Evolutionary conservation across 2,329 filamentous ascomycete species (phyloP).

Genomic region (Verticillium isaacii): DNA sequence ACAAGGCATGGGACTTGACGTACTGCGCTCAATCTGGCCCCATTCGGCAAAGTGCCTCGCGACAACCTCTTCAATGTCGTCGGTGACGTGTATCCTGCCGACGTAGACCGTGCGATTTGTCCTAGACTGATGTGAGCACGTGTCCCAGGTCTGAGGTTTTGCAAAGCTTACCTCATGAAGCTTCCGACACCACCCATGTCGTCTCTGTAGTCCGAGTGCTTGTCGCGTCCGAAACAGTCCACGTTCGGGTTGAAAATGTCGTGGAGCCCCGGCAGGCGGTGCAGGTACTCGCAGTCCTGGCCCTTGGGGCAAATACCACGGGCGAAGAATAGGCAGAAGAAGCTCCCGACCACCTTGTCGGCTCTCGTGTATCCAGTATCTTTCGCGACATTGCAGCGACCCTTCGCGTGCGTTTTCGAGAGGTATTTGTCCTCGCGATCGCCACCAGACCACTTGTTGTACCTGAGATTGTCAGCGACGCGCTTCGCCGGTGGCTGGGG

Average conservation of each 20-base stretch:
- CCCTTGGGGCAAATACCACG: slow-evolving; percentile 70
- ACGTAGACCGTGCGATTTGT: slow-evolving; percentile 86
- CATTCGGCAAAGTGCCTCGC: slow-evolving; percentile 94
- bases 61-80: slow-evolving; percentile 96
- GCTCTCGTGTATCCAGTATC: slow-evolving; percentile 77
- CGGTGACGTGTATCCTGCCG: slow-evolving; percentile 88
- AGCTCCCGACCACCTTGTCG: slow-evolving; percentile 72
- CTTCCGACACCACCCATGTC: slow-evolving; percentile 97
- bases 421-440: slow-evolving; percentile 90
- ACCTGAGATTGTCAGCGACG: slow-evolving; percentile 32
- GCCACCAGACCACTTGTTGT: slow-evolving; percentile 96
- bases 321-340: slow-evolving; percentile 85
- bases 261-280: slow-evolving; percentile 78
- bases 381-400: slow-evolving; percentile 77
- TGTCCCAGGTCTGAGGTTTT: background rate
- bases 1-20: slow-evolving; percentile 12
- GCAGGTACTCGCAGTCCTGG: slow-evolving; percentile 89
- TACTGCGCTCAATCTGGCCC: slow-evolving; percentile 80
- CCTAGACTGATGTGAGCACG: background rate
- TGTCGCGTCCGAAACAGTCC: slow-evolving; percentile 92
- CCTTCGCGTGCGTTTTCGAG: slow-evolving; percentile 74
- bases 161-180: slow-evolving; percentile 70
- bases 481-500: slow-evolving; percentile 69
- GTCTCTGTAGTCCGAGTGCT: slow-evolving; percentile 87
- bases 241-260: slow-evolving; percentile 92